Conservation (phyloP, 495 filamentous ascomycete species). For the Hypoxylon crocopeplum region DNA sequence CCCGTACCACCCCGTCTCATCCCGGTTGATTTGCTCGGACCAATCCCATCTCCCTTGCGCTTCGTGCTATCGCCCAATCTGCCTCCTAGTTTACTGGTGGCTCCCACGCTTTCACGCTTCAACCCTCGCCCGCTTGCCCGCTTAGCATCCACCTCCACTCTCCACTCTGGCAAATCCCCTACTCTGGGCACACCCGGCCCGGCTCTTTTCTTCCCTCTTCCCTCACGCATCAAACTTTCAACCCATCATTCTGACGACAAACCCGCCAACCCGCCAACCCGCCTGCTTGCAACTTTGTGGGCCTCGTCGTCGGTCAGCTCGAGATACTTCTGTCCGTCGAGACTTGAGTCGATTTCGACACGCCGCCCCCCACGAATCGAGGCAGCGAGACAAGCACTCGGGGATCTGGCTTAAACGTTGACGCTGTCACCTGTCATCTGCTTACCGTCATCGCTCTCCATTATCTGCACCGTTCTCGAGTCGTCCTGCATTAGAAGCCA, state of each 20-base stretch:
- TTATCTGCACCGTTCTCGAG: conserved; percentile 19
- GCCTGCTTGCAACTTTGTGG: conserved; percentile 26
- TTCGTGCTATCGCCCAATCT: conserved; percentile 35
- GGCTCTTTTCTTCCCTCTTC: conserved; percentile 31
- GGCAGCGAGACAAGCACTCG: conserved; percentile 17
- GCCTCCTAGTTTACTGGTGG: background rate
- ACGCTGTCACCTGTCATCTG: conserved; percentile 5
- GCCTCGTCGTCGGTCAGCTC: conserved; percentile 27
- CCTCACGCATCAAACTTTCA: conserved; percentile 34
- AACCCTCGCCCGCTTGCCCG: conserved; percentile 8
- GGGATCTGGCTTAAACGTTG: background rate
- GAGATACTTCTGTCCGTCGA: conserved; percentile 19
- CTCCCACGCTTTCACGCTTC: conserved; percentile 20
- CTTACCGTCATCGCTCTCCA: conserved; percentile 20
- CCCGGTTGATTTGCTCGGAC: conserved; percentile 39
- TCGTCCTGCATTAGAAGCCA: conserved; percentile 33
- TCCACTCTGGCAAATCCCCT: conserved; percentile 21
- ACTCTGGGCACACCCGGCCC: conserved; percentile 26
- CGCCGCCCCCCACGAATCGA: conserved; percentile 19
- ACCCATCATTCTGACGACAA: conserved; percentile 36
- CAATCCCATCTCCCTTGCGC: conserved; percentile 36
- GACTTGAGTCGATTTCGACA: conserved; percentile 25
- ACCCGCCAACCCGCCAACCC: conserved; percentile 12
- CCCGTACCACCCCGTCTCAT: conserved; percentile 17
- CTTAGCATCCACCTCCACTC: conserved; percentile 9